Evolutionary conservation across 495 filamentous ascomycete genomes (phyloP).

Genomic region (Talaromyces trachyspermus): DNA sequence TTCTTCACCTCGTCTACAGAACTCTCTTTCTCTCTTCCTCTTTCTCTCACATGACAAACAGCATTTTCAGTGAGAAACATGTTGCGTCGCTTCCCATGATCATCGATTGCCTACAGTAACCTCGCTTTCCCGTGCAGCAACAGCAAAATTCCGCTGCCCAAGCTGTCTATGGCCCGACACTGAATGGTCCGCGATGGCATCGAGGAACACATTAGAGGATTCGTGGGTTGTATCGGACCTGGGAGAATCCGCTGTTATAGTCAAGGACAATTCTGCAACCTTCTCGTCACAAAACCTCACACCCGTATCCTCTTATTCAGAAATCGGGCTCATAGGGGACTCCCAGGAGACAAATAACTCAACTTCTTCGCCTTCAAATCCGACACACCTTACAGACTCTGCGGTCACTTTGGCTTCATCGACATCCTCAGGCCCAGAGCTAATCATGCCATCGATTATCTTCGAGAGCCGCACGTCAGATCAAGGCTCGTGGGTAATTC

Average conservation of each 20-base stretch:
- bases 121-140: no score
- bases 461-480: slow-evolving; percentile 25
- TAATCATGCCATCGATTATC: slow-evolving; percentile 39
- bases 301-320: slow-evolving; percentile 5
- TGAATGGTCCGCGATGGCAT: not conserved
- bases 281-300: not conserved
- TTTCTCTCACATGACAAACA: no score
- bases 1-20: no score
- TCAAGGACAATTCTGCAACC: not conserved
- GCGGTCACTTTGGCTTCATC: slow-evolving; percentile 23
- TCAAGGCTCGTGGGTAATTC: slow-evolving; percentile 35
- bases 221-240: slow-evolving; percentile 8
- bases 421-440: slow-evolving; percentile 30
- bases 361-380: not conserved
- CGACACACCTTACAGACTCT: slow-evolving; percentile 14
- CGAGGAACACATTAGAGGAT: not conserved
- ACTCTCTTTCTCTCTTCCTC: no score
- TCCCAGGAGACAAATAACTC: not conserved
- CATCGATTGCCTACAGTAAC: no score
- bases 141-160: no score
- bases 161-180: not conserved
- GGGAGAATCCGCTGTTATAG: not conserved
- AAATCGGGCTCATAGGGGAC: slow-evolving; percentile 1
- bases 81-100: no score
- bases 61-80: no score